A percentile compares a stretch with the other conserved stretches of the same genome.
phyloP scores from a whole-genome alignment of 805 yeast genomes.

The Candida yuanshanica region DNA sequence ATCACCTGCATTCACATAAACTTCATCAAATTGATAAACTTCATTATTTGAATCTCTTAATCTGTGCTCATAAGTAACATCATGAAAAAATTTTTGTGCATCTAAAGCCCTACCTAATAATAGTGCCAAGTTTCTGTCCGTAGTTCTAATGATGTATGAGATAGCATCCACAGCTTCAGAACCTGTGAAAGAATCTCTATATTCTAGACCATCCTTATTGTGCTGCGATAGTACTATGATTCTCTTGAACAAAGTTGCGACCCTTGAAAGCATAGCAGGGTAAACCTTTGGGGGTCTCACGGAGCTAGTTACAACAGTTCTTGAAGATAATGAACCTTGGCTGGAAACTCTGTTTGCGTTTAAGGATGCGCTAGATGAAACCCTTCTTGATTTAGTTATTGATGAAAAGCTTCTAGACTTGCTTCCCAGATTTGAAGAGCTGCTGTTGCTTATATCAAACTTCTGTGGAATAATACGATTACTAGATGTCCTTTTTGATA shows the following conservation, averaged over 20 bases:
- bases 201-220: constrained; percentile 85
- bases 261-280: constrained; percentile 84
- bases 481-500: constrained; percentile 33
- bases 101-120: constrained; percentile 87
- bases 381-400: constrained; percentile 20
- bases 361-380: constrained; percentile 20
- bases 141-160: constrained; percentile 77
- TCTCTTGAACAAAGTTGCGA: constrained; percentile 72
- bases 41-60: constrained; percentile 83
- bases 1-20: constrained; percentile 34
- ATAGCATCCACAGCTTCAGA: constrained; percentile 90
- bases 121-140: constrained; percentile 86
- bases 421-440: constrained; percentile 30
- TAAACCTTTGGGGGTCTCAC: constrained; percentile 62
- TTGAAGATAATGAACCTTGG: constrained; percentile 21
- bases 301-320: constrained; percentile 43
- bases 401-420: constrained; percentile 45
- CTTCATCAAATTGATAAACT: constrained; percentile 76
- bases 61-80: constrained; percentile 91
- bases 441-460: constrained; percentile 28
- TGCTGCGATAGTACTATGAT: constrained; percentile 66
- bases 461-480: constrained; percentile 44
- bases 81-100: constrained; percentile 91
- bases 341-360: constrained; percentile 21
- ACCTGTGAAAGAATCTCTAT: constrained; percentile 91